Conservation (phyloP, 768 basidiomycete genomes). For the Clitopilus hobsonii region DNA sequence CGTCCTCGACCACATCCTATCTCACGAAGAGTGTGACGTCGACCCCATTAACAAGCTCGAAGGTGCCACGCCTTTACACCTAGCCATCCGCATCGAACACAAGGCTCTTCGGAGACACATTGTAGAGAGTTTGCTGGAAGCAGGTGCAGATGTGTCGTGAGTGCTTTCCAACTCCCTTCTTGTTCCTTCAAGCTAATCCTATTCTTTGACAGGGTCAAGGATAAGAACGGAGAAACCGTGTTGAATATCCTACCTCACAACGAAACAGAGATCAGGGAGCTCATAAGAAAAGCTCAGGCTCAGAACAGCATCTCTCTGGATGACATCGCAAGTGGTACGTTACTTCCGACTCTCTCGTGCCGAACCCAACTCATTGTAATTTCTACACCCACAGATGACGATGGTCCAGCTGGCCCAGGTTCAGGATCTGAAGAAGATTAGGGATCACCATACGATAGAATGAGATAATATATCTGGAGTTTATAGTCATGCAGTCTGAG, state of each 20-base stretch:
- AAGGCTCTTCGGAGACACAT: constrained; percentile 48
- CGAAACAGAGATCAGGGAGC: constrained; percentile 43
- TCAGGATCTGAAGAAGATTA: constrained; percentile 31
- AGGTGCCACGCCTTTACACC: constrained; percentile 73
- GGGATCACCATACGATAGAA: not conserved
- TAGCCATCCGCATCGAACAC: constrained; percentile 58
- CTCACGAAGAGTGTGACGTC: constrained; percentile 74
- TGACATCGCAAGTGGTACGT: constrained; percentile 64
- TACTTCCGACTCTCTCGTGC: not conserved
- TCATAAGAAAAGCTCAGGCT: constrained; percentile 54
- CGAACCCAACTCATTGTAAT: not conserved
- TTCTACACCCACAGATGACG: constrained; percentile 13
- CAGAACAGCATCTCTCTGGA: constrained; percentile 43
- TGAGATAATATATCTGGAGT: not conserved
- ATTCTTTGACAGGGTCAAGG: constrained; percentile 55
- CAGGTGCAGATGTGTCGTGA: constrained; percentile 70
- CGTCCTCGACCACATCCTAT: constrained; percentile 69
- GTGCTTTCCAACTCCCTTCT: constrained; percentile 18
- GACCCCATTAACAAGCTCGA: constrained; percentile 70
- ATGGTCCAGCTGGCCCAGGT: constrained; percentile 21
- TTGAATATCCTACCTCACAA: constrained; percentile 50
- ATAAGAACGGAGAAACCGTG: constrained; percentile 59
- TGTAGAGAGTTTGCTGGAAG: constrained; percentile 67
- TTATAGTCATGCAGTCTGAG: not conserved
- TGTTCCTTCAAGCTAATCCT: not conserved